Conservation (phyloP, 345 rosid genomes). For the Erysimum cheiranthoides region DNA sequence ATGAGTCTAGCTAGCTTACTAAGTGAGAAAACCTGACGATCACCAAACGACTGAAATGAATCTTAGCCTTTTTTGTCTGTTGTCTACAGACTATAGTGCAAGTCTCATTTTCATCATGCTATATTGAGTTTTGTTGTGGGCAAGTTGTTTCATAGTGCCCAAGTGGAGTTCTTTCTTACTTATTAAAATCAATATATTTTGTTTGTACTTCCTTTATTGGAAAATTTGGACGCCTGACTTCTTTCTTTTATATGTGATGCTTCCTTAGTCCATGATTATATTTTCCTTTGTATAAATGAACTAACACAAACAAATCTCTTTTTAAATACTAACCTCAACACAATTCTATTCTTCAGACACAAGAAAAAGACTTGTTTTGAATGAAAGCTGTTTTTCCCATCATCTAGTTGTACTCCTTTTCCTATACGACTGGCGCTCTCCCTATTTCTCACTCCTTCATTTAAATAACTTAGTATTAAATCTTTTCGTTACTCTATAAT, state of each 20-base stretch:
- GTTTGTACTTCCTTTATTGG: constrained; percentile 13
- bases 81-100: not conserved
- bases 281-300: constrained; percentile 14
- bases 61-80: not conserved
- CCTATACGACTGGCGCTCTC: not conserved
- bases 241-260: constrained; percentile 19
- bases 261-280: constrained; percentile 15
- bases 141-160: constrained; percentile 42
- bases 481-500: no score
- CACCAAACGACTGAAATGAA: not conserved
- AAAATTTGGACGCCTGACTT: not conserved
- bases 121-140: constrained; percentile 10
- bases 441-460: no score
- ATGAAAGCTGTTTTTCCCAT: not conserved
- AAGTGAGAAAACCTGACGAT: constrained; percentile 13
- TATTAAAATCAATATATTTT: not conserved
- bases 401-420: no score
- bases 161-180: constrained; percentile 25
- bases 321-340: not conserved
- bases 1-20: not conserved
- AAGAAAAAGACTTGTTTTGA: not conserved
- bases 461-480: no score
- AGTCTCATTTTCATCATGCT: constrained; percentile 2
- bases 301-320: not conserved
- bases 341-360: not conserved